These are phyloP conservation scores for Cadophora sp. DNA, from an alignment of 2,329 filamentous ascomycete species.

Conservation along the genomic window DNA sequence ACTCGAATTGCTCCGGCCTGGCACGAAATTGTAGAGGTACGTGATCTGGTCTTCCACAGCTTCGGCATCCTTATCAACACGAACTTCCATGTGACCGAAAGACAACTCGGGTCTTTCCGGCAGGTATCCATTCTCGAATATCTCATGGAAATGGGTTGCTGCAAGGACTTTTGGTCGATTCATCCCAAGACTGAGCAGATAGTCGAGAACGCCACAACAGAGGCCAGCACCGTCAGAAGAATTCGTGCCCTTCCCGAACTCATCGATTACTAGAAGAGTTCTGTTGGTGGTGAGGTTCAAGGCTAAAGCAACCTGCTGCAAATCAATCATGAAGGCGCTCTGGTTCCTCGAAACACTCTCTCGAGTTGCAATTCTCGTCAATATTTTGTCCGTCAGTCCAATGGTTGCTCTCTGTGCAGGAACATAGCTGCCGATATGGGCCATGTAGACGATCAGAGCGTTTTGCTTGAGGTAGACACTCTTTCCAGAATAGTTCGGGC, in stretches of 20 bases:
- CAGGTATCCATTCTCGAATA: constrained; percentile 71
- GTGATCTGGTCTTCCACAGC: constrained; percentile 68
- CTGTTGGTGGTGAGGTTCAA: constrained; percentile 75
- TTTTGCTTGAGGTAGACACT: constrained; percentile 95
- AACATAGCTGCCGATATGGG: constrained; percentile 92
- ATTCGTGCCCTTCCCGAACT: constrained; percentile 77
- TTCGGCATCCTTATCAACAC: constrained; percentile 59
- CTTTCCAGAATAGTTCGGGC: constrained; percentile 96
- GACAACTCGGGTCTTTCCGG: constrained; percentile 55
- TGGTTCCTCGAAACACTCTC: constrained; percentile 66
- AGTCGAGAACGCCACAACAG: constrained; percentile 61
- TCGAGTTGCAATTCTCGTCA: constrained; percentile 82
- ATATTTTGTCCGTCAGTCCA: constrained; percentile 89
- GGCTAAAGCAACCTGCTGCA: constrained; percentile 84
- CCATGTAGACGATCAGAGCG: constrained; percentile 88
- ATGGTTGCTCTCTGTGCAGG: constrained; percentile 79
- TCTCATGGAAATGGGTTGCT: constrained; percentile 73
- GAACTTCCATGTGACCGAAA: constrained; percentile 77
- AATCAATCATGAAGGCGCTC: constrained; percentile 75
- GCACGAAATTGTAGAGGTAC: constrained; percentile 74
- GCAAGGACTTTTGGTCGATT: constrained; percentile 63
- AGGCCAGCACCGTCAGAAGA: constrained; percentile 64
- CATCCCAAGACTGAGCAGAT: constrained; percentile 57
- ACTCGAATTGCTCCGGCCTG: constrained; percentile 77
- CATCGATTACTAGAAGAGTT: constrained; percentile 89